Base-by-base conservation (phyloP, 1,284 basidiomycete genomes). In the Ceratobasidium sp. region DNA sequence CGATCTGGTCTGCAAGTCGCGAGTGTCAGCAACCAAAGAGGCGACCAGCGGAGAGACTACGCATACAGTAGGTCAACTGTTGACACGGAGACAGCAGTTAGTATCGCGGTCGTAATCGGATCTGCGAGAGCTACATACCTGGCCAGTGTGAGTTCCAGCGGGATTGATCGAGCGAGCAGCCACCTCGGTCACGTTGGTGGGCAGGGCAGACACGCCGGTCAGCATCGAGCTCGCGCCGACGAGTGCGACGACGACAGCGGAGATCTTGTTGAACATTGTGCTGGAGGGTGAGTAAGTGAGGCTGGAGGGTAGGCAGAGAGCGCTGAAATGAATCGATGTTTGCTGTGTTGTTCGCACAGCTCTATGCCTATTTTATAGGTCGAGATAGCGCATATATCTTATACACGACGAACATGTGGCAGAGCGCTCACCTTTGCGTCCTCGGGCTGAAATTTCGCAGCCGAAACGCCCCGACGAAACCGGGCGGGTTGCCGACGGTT, bases 51-150 rank as follows among this genome's bases (percentile, higher is more conserved):
- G n/a, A 39, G 58, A 23, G 9, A 39, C 5, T 26, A n/a, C 18
- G 46, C 72, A 60, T 64, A 75, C 72, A 75, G 72, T 75, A 75
- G 23, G 60, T 75, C 46, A 75, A 40, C 72, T 75, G 18, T 64
- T 10, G 4, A 10, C 7, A 0, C 15, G 26, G 53, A 39, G 0
- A 40, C 9, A 53, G 3, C 18, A 26, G 13, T 63, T 13, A 75
- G 40, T 26, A 42, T 7, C 15, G 12, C 46, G 2, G 44, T 28
- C 44, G 13, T 26, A 28, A 10, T 40, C n/a, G 40, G 56, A 2
- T 18, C 26, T n/a, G n/a, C 13, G 20, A 26, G 12, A 3, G 33
- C 9, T 23, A 42, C 72, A 66, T 64, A 66, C 72, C 72, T 75
- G 60, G 44, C 72, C 72, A 23, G 72, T 75, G 61, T 75, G 72